Evolutionary conservation across 768 basidiomycete species (phyloP).

Genomic region (Suillus weaverae): DNA sequence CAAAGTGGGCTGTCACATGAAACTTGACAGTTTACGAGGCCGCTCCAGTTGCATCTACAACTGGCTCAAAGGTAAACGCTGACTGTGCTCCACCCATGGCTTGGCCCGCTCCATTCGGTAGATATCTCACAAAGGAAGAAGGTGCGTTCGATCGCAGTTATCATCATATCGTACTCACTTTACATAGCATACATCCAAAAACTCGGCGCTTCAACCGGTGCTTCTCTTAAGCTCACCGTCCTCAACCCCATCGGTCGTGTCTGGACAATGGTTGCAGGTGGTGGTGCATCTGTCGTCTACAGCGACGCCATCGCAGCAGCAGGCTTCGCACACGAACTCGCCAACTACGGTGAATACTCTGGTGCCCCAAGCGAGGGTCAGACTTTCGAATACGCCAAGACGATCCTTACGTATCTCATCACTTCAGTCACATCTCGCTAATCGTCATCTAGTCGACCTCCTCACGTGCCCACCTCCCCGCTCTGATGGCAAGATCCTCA

Average conservation of each 20-base stretch:
- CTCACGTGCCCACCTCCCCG: constrained; percentile 87
- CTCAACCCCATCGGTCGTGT: constrained; percentile 92
- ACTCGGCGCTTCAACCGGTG: constrained; percentile 94
- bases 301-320: constrained; percentile 84
- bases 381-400: constrained; percentile 99
- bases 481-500: constrained; percentile 93
- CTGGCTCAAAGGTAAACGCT: constrained; percentile 60
- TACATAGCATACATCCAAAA: constrained; percentile 90
- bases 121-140: constrained; percentile 97
- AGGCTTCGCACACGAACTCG: constrained; percentile 95
- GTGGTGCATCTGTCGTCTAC: constrained; percentile 76
- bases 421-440: constrained; percentile 9
- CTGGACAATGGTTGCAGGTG: constrained; percentile 99
- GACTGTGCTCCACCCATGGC: constrained; percentile 99
- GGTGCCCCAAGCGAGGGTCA: constrained; percentile 98
- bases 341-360: constrained; percentile 99
- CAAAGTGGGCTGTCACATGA: constrained; percentile 98
- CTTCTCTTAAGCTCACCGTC: constrained; percentile 97
- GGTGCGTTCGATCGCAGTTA: constrained; percentile 6
- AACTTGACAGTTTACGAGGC: constrained; percentile 76
- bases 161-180: neutral
- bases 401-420: constrained; percentile 65
- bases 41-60: constrained; percentile 36
- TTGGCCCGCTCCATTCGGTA: constrained; percentile 94
- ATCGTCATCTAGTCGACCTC: constrained; percentile 66